Evolutionary conservation across 768 basidiomycete species (phyloP), one percentile per base, ranked within the genome.

Genomic region (Lactarius hengduanensis): DNA sequence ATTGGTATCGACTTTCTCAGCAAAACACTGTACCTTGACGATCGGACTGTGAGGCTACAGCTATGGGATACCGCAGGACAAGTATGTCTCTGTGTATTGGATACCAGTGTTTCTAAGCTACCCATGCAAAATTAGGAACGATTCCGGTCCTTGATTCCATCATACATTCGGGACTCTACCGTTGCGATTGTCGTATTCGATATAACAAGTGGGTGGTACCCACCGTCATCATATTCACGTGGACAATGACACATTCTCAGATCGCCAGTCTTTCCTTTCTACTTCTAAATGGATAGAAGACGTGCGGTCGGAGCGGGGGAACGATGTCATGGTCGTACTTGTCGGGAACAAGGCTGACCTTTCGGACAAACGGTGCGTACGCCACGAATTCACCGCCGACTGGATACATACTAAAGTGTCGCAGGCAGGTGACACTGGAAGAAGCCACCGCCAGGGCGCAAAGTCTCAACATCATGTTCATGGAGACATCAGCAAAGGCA

Each of bases 261-360:
- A 94, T 78, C 92, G 96, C 56, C 90, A 92, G 72, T 98, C 96
- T n/a, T 99, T 98, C 84, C 78, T 96, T 69, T 98, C 97, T 63
- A 99, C 97, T 20, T 85, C 92, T 22, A 99, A 98, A 78, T 99
- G 97, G 97, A 95, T 99, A 80, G 97, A 99, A 76, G 97, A 99
- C 72, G 97, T 99, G 34, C 86, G 96, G 65, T 96, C 95, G 67
- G 97, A 99, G 77, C 83, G 97, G 73, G 97, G 97, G 67, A 92
- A 88, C 78, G 97, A 99, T 73, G 97, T 99, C 43, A 97, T 98
- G 72, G 97, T 99, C 71, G 96, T 98, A 18, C 80, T 99, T 22
- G 97, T 98, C 10, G 97, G 97, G 57, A 99, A 99, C 80, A 99
- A 99, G 82, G 97, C 97, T 32, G 97, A 99, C 79, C 80, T 99